Evolutionary conservation across 2,329 filamentous ascomycete genomes (phyloP), one percentile per base, ranked within the genome.

Genomic region (Rosellinia necatrix): DNA sequence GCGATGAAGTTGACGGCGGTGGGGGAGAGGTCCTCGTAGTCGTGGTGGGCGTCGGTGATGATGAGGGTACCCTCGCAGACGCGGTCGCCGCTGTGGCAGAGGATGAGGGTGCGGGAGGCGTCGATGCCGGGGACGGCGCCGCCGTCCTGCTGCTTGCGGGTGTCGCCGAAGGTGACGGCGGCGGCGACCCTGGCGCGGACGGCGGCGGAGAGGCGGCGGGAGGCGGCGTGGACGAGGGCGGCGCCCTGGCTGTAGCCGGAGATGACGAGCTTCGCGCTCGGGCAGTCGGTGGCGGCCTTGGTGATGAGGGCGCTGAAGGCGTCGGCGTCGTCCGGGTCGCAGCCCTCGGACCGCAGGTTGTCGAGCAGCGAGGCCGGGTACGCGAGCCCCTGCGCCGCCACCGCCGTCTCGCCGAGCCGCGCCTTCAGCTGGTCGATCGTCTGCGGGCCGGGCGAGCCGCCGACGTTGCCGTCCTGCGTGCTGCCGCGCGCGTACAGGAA

Each of bases 371-470:
- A 37, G 3, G 66, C 64, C 1, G 65, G 64, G 35, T 69, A 69
- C 5, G 66, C 62, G 8, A 69, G 49, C 0, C 66, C 66, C 37
- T 69, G 66, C 10, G 66, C 66, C 0, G 66, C 66, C 7, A 69
- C 65, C 1, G 15, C 12, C 13, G 30, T 15, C 4, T 49, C 21
- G 17, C 64, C 64, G 8, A 68, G 52, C 12, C 77, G 71, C 1
- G 75, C 66, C 3, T 78, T 84, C 12, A 89, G 75, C 46, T 79
- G 74, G 6, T 72, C 70, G 54, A 88, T 85, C 1, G 74, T 75
- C 4, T 71, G 61, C 49, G 67, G 67, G 1, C 69, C 69, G 8
- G 68, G 68, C 6, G 64, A 60, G 9, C 59, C 59, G 17, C 68
- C 68, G 51, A 75, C 64, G 50, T 76, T 76, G 41, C 74, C 75